phyloP scores from a whole-genome alignment of 805 yeast species.

The Trichomonascus vanleenenianus region DNA sequence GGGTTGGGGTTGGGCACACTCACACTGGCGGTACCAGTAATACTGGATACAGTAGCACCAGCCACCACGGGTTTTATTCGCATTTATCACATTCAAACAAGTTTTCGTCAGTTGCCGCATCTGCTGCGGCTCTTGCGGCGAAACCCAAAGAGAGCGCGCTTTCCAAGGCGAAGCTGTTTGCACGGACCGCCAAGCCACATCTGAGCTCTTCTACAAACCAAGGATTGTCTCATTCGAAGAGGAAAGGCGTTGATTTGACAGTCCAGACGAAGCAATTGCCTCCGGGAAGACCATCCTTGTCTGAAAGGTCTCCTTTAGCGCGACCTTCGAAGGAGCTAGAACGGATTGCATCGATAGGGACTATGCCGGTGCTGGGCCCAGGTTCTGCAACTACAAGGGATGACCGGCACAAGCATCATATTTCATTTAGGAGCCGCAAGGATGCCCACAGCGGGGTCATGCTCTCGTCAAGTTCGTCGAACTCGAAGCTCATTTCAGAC shows the following conservation, averaged over 20 bases:
- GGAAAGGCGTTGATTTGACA: slow-evolving; percentile 17
- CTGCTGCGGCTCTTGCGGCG: slow-evolving; percentile 27
- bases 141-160: slow-evolving; percentile 19
- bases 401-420: slow-evolving; percentile 28
- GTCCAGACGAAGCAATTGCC: slow-evolving; percentile 22
- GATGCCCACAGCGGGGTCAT: slow-evolving; percentile 31
- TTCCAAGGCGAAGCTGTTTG: slow-evolving; percentile 29
- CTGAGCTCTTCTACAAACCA: slow-evolving; percentile 10
- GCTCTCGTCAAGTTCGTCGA: slow-evolving; percentile 36
- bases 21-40: neutral
- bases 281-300: slow-evolving; percentile 21
- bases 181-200: slow-evolving; percentile 25
- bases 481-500: slow-evolving; percentile 34
- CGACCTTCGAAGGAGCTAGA: slow-evolving; percentile 30
- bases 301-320: slow-evolving; percentile 26
- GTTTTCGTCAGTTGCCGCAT: slow-evolving; percentile 22
- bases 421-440: slow-evolving; percentile 30
- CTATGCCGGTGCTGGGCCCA: slow-evolving; percentile 7
- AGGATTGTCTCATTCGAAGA: slow-evolving; percentile 3
- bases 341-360: slow-evolving; percentile 30
- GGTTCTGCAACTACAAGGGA: slow-evolving; percentile 2
- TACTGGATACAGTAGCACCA: neutral
- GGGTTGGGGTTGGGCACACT: neutral
- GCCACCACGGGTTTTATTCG: neutral
- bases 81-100: neutral